A percentile compares a stretch with the other conserved stretches of the same genome.
These are phyloP conservation scores for Sporothrix humicola DNA, from an alignment of 2,329 filamentous ascomycete genomes.

Conservation along the genomic window DNA sequence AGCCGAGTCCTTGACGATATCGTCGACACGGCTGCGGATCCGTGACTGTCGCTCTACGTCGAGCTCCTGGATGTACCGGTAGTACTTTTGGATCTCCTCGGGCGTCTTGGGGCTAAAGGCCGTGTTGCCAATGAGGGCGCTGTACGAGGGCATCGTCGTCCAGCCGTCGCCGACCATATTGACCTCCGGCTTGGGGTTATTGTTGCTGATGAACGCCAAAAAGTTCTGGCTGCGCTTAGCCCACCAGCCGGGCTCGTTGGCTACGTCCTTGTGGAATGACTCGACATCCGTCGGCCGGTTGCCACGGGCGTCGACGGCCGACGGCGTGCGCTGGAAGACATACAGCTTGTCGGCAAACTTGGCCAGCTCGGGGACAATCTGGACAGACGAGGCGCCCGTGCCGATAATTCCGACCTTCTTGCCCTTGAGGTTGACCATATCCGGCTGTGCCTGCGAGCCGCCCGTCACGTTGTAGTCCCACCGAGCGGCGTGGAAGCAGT, in stretches of 20 bases:
- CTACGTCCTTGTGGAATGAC: conserved; percentile 44
- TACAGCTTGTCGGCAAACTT: conserved; percentile 57
- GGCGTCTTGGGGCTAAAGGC: conserved; percentile 41
- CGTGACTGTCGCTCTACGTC: background rate
- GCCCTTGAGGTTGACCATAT: conserved; percentile 52
- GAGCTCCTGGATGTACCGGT: conserved; percentile 51
- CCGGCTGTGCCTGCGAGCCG: conserved; percentile 48
- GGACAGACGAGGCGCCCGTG: conserved; percentile 57
- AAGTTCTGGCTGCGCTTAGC: conserved; percentile 53
- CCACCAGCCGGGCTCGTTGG: conserved; percentile 56
- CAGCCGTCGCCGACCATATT: conserved; percentile 59
- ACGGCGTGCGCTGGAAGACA: conserved; percentile 63
- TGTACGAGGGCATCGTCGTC: conserved; percentile 50
- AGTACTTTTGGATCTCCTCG: conserved; percentile 45
- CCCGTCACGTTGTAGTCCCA: conserved; percentile 55
- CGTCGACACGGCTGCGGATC: conserved; percentile 53
- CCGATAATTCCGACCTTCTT: conserved; percentile 57
- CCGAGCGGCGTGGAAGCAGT: conserved; percentile 63
- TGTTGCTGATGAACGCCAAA: conserved; percentile 46
- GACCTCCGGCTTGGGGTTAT: conserved; percentile 43
- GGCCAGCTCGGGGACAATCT: conserved; percentile 53
- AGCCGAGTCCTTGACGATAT: conserved; percentile 57
- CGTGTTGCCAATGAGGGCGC: conserved; percentile 44
- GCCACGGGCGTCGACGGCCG: conserved; percentile 48
- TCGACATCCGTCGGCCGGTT: conserved; percentile 50